Evolutionary conservation across 73 alveolate species (phyloP), one percentile per base, ranked within the genome.

Genomic region (Paramecium primaurelia): DNA sequence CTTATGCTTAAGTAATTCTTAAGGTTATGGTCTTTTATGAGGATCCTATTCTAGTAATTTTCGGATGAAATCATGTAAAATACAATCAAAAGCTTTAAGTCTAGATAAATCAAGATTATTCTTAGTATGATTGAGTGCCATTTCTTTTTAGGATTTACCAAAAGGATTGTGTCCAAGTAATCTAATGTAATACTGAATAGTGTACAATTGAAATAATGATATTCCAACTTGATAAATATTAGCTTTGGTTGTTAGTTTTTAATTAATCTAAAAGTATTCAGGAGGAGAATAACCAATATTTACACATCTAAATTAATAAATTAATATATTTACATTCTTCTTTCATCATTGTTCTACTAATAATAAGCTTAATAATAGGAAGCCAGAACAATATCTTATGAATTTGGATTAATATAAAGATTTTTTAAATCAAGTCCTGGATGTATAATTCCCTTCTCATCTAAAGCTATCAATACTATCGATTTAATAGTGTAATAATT

Each of bases 151-250:
- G 28, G 42, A 11, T 64, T 32, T 32, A 28, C 84, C 84, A 64
- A 32, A 64, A 5, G 84, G 84, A 28, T 34, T 32, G 28, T 64
- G 22, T 32, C 84, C 84, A 64, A 64, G 47, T 14, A 64, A 14
- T 8, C 84, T 64, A 64, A 64, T 64, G 12, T 28, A 8, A 64
- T 32, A 14, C 16, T 14, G 8, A 7, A 32, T 12, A 32, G n/a
- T 8, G 47, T 64, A 64, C 84, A 64, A 64, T 4, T 64, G 84
- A 64, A 64, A 64, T 34, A 64, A 64, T 25, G 28, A 32, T 3
- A 64, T 34, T 64, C 84, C 84, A 64, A 64, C 84, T 64, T 64
- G 47, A 64, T 64, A 64, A 64, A 64, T 28, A 64, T 64, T 64
- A 0, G 84, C 84, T 64, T 28, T 64, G 42, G 84, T 64, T 32